phyloP scores from a whole-genome alignment of 305 asterid species.

The Euphrasia arctica region DNA sequence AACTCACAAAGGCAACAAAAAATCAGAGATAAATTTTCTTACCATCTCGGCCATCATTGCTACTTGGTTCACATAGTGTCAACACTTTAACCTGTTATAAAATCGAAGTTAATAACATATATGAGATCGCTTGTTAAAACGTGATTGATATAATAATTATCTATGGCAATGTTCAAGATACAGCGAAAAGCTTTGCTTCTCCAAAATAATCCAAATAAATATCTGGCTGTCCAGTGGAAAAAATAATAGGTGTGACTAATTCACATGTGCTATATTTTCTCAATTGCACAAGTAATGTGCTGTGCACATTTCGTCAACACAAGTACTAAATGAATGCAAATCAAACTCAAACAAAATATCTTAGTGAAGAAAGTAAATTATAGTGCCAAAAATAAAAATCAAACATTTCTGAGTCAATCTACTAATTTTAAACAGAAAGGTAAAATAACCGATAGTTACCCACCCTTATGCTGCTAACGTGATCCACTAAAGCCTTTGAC shows the following conservation, averaged over 20 bases:
- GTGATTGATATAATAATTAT: slow-evolving; percentile 2
- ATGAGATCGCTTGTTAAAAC: background rate
- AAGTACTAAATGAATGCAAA: slow-evolving; percentile 9
- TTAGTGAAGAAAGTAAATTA: slow-evolving; percentile 10
- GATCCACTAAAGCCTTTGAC: slow-evolving; percentile 65
- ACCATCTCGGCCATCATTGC: slow-evolving; percentile 52
- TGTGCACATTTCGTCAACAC: slow-evolving; percentile 1
- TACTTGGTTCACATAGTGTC: slow-evolving; percentile 69
- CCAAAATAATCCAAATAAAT: background rate
- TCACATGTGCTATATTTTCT: background rate
- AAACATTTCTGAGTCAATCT: background rate
- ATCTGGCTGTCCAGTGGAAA: too few species aligned
- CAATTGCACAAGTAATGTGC: slow-evolving; percentile 1
- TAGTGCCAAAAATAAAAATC: background rate
- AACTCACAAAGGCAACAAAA: slow-evolving; percentile 9
- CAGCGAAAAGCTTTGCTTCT: slow-evolving; percentile 2
- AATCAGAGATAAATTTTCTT: slow-evolving; percentile 25
- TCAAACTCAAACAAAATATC: slow-evolving; percentile 1
- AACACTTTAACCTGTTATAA: slow-evolving; percentile 74
- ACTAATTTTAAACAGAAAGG: slow-evolving; percentile 3
- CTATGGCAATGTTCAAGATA: background rate
- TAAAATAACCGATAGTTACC: slow-evolving; percentile 24
- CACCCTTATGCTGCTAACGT: slow-evolving; percentile 61
- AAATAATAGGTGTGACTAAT: background rate
- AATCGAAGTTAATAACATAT: slow-evolving; percentile 11